Percentiles rank a stretch among this genome's conserved stretches.
Evolutionary conservation across 2,329 filamentous ascomycete species (phyloP).

Genomic region (Colletotrichum abscissum): DNA sequence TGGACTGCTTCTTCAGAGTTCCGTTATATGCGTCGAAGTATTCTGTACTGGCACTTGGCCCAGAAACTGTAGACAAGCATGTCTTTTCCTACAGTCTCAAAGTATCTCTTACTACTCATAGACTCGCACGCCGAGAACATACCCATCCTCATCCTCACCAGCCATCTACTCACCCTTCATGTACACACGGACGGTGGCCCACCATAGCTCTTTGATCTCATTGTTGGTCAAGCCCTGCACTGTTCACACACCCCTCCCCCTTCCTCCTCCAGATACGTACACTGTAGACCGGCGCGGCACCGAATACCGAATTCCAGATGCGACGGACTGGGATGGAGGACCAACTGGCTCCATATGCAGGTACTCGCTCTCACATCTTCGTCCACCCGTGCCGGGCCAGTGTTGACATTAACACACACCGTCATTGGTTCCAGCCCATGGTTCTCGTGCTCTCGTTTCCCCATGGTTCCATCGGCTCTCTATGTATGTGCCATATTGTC

Average conservation of each 20-base stretch:
- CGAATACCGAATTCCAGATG: constrained; percentile 30
- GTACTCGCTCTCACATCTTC: background rate
- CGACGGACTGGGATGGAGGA: constrained; percentile 9
- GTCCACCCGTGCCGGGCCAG: background rate
- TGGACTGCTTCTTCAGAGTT: background rate
- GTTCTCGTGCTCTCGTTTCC: background rate
- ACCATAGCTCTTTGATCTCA: background rate
- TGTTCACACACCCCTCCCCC: background rate
- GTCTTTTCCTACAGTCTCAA: background rate
- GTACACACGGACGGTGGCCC: constrained; percentile 8
- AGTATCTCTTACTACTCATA: background rate
- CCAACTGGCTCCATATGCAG: constrained; percentile 1
- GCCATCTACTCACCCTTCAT: background rate
- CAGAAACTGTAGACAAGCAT: background rate
- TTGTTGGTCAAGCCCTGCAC: background rate
- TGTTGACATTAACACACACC: background rate
- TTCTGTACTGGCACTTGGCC: background rate
- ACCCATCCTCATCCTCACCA: background rate
- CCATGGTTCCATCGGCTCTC: constrained; percentile 11
- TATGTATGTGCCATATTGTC: background rate
- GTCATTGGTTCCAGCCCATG: constrained; percentile 7
- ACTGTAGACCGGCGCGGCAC: constrained; percentile 19
- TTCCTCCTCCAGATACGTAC: background rate
- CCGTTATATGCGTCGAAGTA: no score
- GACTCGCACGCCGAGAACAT: background rate